Conservation (phyloP, 768 basidiomycete species). For the Boletus sp. region DNA sequence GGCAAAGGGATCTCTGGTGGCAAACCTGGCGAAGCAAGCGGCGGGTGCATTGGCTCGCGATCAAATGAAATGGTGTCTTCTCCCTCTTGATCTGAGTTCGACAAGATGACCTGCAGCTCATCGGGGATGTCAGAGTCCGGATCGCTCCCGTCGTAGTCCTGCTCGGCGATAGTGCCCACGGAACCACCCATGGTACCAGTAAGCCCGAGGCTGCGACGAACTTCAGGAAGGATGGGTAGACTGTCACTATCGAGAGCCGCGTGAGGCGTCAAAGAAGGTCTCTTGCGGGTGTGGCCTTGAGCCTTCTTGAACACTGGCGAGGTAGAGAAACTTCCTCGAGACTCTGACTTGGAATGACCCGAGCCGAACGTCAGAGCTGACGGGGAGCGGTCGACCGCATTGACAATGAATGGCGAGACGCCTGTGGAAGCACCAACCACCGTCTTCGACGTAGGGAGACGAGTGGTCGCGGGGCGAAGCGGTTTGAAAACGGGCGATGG, state of each 20-base stretch:
- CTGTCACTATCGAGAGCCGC: conserved; percentile 19
- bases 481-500: conserved; percentile 58
- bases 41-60: not conserved
- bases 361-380: conserved; percentile 39
- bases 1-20: conserved; percentile 44
- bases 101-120: conserved; percentile 64
- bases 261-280: conserved; percentile 22
- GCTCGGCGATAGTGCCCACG: conserved; percentile 43
- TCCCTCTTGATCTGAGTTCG: conserved; percentile 36
- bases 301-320: conserved; percentile 38
- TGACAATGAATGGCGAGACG: conserved; percentile 25
- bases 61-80: conserved; percentile 41
- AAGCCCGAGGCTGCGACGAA: conserved; percentile 57
- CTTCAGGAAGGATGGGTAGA: conserved; percentile 46
- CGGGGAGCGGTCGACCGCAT: conserved; percentile 20
- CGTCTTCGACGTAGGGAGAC: conserved; percentile 16
- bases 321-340: conserved; percentile 16
- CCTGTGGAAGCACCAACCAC: conserved; percentile 25
- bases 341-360: conserved; percentile 29
- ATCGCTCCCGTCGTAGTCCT: conserved; percentile 51
- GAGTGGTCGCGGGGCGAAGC: conserved; percentile 45
- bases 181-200: conserved; percentile 67
- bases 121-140: conserved; percentile 80
- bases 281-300: conserved; percentile 20
- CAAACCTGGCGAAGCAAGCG: conserved; percentile 37